Percentiles rank a stretch among this genome's conserved stretches.
Conservation (phyloP, 305 asterid genomes). For the Fraxinus nigra region DNA sequence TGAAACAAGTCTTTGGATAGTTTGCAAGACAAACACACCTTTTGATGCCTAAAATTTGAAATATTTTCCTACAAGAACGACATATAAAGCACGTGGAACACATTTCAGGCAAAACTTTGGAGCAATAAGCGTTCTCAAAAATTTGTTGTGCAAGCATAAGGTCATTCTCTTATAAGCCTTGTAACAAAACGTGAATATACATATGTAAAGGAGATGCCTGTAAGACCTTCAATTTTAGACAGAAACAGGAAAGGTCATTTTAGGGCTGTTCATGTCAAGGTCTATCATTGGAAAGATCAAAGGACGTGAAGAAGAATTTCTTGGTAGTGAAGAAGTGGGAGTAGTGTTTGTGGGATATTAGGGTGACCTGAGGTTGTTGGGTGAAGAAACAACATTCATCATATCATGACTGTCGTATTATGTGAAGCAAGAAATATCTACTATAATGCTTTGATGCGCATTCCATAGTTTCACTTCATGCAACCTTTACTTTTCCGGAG, state of each 20-base stretch:
- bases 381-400: background rate
- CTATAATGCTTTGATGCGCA: background rate
- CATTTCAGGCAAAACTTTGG: background rate
- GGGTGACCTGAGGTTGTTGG: background rate
- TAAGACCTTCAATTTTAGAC: background rate
- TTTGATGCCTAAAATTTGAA: background rate
- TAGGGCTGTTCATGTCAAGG: background rate
- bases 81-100: background rate
- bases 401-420: background rate
- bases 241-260: background rate
- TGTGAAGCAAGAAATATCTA: background rate
- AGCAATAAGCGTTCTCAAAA: background rate
- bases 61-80: background rate
- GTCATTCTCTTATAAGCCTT: background rate
- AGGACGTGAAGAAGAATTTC: background rate
- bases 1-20: background rate
- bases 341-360: background rate
- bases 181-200: background rate
- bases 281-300: background rate
- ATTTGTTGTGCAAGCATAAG: background rate
- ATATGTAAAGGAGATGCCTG: background rate
- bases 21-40: background rate
- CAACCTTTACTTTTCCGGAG: background rate
- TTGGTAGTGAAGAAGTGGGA: background rate
- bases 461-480: slow-evolving; percentile 7